Conservation (phyloP, 2,329 filamentous ascomycete genomes). For the Exserohilum rostratum region DNA sequence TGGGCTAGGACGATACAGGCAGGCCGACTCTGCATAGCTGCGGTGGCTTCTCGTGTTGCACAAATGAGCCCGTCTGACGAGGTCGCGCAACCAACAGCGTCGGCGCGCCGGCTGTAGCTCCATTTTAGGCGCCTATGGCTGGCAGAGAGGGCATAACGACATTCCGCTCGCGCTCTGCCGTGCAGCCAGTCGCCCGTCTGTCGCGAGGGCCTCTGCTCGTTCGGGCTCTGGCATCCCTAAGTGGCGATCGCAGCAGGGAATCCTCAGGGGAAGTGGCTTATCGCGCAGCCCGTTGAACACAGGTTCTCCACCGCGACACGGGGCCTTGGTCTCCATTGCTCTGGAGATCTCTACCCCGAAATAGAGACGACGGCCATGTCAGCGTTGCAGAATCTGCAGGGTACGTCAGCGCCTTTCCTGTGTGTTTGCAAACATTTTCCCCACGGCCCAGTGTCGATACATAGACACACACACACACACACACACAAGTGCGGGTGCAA, state of each 20-base stretch:
- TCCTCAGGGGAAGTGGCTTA: slow-evolving; percentile 24
- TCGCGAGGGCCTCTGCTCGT: slow-evolving; percentile 8
- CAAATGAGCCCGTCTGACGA: slow-evolving; percentile 36
- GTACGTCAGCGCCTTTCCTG: slow-evolving; percentile 16
- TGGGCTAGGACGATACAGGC: slow-evolving; percentile 36
- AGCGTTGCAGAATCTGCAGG: slow-evolving; percentile 29
- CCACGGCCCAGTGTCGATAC: slow-evolving; percentile 10
- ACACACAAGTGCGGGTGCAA: not conserved
- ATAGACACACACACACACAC: slow-evolving; percentile 4
- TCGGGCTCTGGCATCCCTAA: slow-evolving; percentile 10
- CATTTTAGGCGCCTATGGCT: slow-evolving; percentile 18
- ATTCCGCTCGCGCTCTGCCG: not conserved
- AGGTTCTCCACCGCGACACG: slow-evolving; percentile 14
- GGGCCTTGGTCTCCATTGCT: slow-evolving; percentile 5
- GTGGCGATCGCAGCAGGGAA: slow-evolving; percentile 12
- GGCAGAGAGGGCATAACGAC: slow-evolving; percentile 13
- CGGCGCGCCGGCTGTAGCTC: slow-evolving; percentile 31
- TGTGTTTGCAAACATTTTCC: slow-evolving; percentile 17
- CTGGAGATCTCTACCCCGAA: slow-evolving; percentile 22
- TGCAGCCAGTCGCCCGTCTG: slow-evolving; percentile 1
- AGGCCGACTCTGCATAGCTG: slow-evolving; percentile 33
- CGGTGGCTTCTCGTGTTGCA: slow-evolving; percentile 42
- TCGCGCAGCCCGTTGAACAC: slow-evolving; percentile 19
- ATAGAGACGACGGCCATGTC: slow-evolving; percentile 15
- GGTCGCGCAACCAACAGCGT: slow-evolving; percentile 15